Evolutionary conservation across 495 filamentous ascomycete species (phyloP), one percentile per base, ranked within the genome.

Genomic region (Daldinia loculata): DNA sequence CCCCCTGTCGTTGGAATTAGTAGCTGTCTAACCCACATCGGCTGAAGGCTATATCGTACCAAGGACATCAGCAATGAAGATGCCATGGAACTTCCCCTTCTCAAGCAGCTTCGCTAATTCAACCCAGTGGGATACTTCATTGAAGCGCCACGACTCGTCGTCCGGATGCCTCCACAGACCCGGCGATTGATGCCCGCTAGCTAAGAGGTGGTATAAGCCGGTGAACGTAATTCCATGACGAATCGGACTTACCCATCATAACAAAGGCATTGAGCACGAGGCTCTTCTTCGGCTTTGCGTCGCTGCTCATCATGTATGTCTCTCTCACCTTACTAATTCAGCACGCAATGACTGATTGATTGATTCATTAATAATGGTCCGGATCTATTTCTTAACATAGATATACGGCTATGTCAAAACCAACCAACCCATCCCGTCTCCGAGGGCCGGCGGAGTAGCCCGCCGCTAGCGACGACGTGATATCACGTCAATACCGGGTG

Each of bases 181-280:
- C 7, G 89, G 87, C 32, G 86, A 86, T 70, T 89, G 79, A 76
- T 92, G 89, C 12, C 89, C 89, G 58, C 66, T 86, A 80, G 56
- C 86, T 88, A 39, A 76, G 24, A 48, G 51, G 30, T 24, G 2
- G 43, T 51, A 14, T 68, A 36, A 74, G 66, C 41, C 12, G 52
- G 9, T 11, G 19, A 32, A 26, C 26, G n/a, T 41, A 8, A 53
- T 5, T 34, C 11, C 30, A 27, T 4, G 39, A 9, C 4, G 9
- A 24, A 38, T 48, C 0, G 2, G 29, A 77, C 79, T 62, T 76
- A 79, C 78, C 77, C 80, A 78, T 88, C 83, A 86, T 85, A 29
- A 88, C 88, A 68, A 91, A 91, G 29, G 87, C 89, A 77, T 91
- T 90, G 63, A 91, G 75, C 63, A 91, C 83, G 29, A 90, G 84